A percentile compares a stretch with the other conserved stretches of the same genome.
phyloP scores from a whole-genome alignment of 2,329 filamentous ascomycete species.

The Magnaporthales sp. region DNA sequence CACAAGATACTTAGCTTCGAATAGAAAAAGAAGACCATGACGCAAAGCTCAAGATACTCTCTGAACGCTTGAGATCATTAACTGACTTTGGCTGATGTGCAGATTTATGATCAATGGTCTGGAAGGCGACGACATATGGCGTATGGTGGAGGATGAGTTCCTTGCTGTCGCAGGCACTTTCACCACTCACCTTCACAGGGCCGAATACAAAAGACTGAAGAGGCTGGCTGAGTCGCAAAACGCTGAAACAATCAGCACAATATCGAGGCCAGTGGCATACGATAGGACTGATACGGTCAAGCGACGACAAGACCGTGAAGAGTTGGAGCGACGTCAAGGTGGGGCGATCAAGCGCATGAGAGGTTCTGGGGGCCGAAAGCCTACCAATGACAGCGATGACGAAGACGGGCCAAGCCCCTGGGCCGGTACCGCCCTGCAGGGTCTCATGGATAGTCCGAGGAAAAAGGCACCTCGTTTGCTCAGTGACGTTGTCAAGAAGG shows the following conservation, averaged over 20 bases:
- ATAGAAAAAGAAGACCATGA: not conserved
- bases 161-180: constrained; percentile 57
- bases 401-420: constrained; percentile 22
- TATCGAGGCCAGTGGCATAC: constrained; percentile 42
- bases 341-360: constrained; percentile 16
- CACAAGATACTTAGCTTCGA: not conserved
- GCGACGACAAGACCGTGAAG: constrained; percentile 24
- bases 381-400: constrained; percentile 16
- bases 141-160: constrained; percentile 82
- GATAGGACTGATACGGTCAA: constrained; percentile 26
- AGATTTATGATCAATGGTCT: constrained; percentile 58
- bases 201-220: constrained; percentile 65
- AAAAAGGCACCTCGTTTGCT: constrained; percentile 17
- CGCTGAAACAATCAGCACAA: constrained; percentile 38
- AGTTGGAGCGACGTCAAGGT: constrained; percentile 26
- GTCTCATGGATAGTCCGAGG: constrained; percentile 31
- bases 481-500: not conserved
- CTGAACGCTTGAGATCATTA: not conserved
- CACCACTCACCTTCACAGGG: constrained; percentile 68
- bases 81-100: not conserved
- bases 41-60: not conserved
- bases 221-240: constrained; percentile 44
- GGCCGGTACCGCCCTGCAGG: constrained; percentile 28
- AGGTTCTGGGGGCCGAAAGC: constrained; percentile 8
- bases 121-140: constrained; percentile 62